Percentiles rank a stretch among this genome's conserved stretches.
Evolutionary conservation across 2,329 filamentous ascomycete genomes (phyloP).

Genomic region (Sporothrix protearum): DNA sequence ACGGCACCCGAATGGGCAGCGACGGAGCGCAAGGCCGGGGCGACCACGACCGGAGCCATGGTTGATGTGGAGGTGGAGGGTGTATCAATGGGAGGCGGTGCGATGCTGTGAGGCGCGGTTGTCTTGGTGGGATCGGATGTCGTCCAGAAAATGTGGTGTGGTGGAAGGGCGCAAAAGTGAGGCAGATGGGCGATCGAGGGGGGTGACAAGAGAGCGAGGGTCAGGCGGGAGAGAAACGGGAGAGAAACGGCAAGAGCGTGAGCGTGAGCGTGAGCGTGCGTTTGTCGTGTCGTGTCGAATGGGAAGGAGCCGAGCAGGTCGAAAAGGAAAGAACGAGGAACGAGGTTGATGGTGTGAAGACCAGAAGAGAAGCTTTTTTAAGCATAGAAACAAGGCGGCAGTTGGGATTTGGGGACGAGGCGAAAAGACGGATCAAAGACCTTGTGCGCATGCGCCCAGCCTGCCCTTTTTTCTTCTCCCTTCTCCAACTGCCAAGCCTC

Average conservation of each 20-base stretch:
- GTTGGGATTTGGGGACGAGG: background rate
- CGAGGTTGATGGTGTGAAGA: too few relatives aligned
- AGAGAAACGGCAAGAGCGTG: background rate
- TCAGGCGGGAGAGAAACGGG: background rate
- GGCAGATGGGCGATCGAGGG: background rate
- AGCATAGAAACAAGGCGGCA: background rate
- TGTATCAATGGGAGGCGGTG: background rate
- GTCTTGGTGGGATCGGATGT: background rate
- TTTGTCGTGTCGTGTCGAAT: background rate
- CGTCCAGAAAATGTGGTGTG: background rate
- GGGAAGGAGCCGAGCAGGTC: background rate
- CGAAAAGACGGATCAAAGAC: too few relatives aligned
- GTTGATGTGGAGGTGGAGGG: background rate
- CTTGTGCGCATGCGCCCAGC: background rate
- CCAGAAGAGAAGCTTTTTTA: background rate
- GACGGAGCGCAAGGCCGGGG: constrained; percentile 25
- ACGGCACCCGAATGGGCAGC: constrained; percentile 18
- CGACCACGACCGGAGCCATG: constrained; percentile 25
- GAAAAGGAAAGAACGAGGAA: background rate
- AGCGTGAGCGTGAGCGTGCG: too few relatives aligned
- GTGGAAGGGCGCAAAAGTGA: background rate
- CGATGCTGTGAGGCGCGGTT: background rate
- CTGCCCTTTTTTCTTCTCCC: background rate
- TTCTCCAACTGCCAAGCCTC: background rate
- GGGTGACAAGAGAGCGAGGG: too few relatives aligned